phyloP scores from a whole-genome alignment of 306 rosid species.

The Citrullus colocynthis region DNA sequence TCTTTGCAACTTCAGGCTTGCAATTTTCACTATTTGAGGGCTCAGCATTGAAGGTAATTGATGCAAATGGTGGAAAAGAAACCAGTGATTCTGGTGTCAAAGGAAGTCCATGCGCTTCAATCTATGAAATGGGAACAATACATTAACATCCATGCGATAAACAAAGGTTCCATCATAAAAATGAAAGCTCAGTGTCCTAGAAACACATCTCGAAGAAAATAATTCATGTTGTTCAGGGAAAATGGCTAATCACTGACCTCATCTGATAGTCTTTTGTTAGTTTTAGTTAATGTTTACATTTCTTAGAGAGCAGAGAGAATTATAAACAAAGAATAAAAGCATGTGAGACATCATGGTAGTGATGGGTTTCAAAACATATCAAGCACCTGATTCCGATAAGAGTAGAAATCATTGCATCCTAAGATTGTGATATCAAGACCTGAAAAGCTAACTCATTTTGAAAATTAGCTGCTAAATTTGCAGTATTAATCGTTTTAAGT shows the following conservation, averaged over 20 bases:
- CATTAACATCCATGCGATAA: conserved; percentile 1
- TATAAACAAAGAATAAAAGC: background rate
- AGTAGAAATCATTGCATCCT: conserved; percentile 87
- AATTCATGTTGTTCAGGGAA: background rate
- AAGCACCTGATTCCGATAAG: conserved; percentile 73
- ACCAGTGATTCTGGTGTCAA: conserved; percentile 76
- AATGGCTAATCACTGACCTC: background rate
- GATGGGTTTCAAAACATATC: background rate
- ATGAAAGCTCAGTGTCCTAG: background rate
- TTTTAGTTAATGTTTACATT: background rate
- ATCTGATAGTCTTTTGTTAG: background rate
- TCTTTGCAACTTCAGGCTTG: conserved; percentile 96
- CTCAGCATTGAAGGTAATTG: conserved; percentile 67
- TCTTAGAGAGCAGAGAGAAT: background rate
- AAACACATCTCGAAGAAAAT: background rate
- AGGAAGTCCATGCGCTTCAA: conserved; percentile 78
- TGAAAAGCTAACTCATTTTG: conserved; percentile 25
- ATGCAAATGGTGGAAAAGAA: conserved; percentile 63
- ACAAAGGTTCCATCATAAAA: background rate
- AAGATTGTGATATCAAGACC: conserved; percentile 87
- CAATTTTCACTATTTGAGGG: conserved; percentile 40
- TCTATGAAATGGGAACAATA: conserved; percentile 27
- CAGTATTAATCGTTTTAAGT: conserved; percentile 7
- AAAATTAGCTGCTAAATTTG: conserved; percentile 11
- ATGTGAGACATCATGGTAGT: background rate